phyloP scores from a whole-genome alignment of 768 basidiomycete species.

The Jaapia argillacea region DNA sequence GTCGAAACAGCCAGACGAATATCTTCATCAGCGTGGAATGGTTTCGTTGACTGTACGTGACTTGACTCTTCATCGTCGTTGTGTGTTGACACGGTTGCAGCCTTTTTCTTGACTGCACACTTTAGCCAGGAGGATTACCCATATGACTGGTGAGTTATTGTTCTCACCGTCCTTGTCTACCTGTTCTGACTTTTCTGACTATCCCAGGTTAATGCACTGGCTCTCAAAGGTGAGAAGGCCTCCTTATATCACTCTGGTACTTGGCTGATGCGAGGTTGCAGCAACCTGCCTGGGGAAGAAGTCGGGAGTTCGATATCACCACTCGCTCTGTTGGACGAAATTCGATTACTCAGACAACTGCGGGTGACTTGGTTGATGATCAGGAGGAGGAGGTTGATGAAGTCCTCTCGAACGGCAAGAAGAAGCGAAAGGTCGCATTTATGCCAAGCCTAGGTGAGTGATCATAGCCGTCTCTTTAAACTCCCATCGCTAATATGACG shows the following conservation, averaged over 20 bases:
- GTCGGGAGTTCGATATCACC: slow-evolving; percentile 84
- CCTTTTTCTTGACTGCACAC: slow-evolving; percentile 85
- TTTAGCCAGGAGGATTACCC: slow-evolving; percentile 85
- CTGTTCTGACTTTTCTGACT: background rate
- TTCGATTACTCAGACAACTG: slow-evolving; percentile 53
- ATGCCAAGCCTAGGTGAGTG: slow-evolving; percentile 72
- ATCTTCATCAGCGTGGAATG: slow-evolving; percentile 81
- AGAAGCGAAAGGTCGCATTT: slow-evolving; percentile 74
- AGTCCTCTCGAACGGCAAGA: slow-evolving; percentile 56
- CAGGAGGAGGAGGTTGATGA: slow-evolving; percentile 55
- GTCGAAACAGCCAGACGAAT: slow-evolving; percentile 78
- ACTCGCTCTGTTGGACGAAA: slow-evolving; percentile 63
- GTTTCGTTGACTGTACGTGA: slow-evolving; percentile 73
- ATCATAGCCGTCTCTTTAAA: slow-evolving; percentile 6
- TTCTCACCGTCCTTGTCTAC: background rate
- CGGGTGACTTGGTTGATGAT: slow-evolving; percentile 76
- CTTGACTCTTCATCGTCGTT: background rate
- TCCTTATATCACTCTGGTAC: slow-evolving; percentile 6
- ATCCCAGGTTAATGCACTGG: slow-evolving; percentile 78
- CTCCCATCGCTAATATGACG: slow-evolving; percentile 6
- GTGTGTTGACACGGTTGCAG: slow-evolving; percentile 23
- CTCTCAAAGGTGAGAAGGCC: slow-evolving; percentile 53
- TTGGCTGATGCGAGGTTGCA: slow-evolving; percentile 19
- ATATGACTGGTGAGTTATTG: slow-evolving; percentile 58
- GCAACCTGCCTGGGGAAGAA: slow-evolving; percentile 89